Percentiles rank a stretch among this genome's conserved stretches.
Evolutionary conservation across 2,329 filamentous ascomycete species (phyloP).

Genomic region (Aspergillus niger): DNA sequence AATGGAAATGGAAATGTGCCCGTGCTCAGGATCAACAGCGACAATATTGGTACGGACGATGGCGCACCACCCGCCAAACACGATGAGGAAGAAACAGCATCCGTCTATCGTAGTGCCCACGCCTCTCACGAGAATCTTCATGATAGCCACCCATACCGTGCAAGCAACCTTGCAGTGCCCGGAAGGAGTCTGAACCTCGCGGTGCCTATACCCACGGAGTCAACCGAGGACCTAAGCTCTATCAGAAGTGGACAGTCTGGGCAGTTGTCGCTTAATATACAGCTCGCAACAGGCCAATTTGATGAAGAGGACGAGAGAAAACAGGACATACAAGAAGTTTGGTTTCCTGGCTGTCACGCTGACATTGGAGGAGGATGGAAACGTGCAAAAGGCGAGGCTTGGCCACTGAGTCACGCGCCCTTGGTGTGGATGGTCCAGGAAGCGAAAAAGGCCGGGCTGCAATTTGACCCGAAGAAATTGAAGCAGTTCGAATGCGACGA

Average conservation of each 20-base stretch:
- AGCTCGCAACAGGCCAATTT: slow-evolving; percentile 15
- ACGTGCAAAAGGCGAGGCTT: slow-evolving; percentile 55
- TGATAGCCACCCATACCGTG: slow-evolving; percentile 31
- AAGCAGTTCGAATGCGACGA: slow-evolving; percentile 65
- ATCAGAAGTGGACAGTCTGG: slow-evolving; percentile 33
- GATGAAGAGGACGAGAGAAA: slow-evolving; percentile 35
- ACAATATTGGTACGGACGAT: slow-evolving; percentile 9
- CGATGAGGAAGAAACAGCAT: slow-evolving; percentile 23
- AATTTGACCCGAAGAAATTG: slow-evolving; percentile 70
- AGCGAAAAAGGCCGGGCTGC: slow-evolving; percentile 65
- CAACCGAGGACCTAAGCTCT: slow-evolving; percentile 34
- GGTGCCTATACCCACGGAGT: slow-evolving; percentile 29
- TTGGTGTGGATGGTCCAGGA: slow-evolving; percentile 71
- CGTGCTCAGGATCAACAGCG: slow-evolving; percentile 35
- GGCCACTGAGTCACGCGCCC: slow-evolving; percentile 66
- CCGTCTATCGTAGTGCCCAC: slow-evolving; percentile 33
- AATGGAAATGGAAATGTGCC: slow-evolving; percentile 28
- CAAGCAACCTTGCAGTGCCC: slow-evolving; percentile 23
- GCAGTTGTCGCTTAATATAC: slow-evolving; percentile 31
- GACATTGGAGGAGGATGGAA: slow-evolving; percentile 80
- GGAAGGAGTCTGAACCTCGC: slow-evolving; percentile 25
- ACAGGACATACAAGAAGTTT: slow-evolving; percentile 76
- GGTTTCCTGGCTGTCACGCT: slow-evolving; percentile 74
- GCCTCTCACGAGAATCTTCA: slow-evolving; percentile 25
- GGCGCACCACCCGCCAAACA: slow-evolving; percentile 3